Conservation (phyloP, 495 filamentous ascomycete species). For the Podospora conica region DNA sequence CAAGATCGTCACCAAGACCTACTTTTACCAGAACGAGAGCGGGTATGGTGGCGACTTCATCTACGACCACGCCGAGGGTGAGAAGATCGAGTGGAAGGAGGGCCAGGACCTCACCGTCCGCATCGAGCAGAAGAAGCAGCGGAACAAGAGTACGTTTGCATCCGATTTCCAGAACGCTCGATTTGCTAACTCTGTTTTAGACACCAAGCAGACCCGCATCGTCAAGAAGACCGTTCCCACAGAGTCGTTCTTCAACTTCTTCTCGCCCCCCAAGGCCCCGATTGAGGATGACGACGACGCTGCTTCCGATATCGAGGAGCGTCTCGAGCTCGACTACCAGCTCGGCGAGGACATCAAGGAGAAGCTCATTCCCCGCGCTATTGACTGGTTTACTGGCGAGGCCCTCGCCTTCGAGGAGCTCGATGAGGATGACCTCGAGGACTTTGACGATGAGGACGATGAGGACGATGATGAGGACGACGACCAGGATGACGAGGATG, state of each 20-base stretch:
- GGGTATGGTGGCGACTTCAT: slow-evolving; percentile 99
- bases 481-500: slow-evolving; percentile 78
- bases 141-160: slow-evolving; percentile 84
- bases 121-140: slow-evolving; percentile 97
- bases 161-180: neutral
- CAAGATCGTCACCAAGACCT: slow-evolving; percentile 95
- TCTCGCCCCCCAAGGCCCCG: slow-evolving; percentile 87
- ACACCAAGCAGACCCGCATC: slow-evolving; percentile 97
- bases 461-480: slow-evolving; percentile 79
- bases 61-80: slow-evolving; percentile 97
- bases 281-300: slow-evolving; percentile 70
- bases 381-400: slow-evolving; percentile 99
- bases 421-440: slow-evolving; percentile 81
- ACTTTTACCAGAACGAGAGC: slow-evolving; percentile 98
- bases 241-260: slow-evolving; percentile 99
- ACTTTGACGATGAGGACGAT: slow-evolving; percentile 89
- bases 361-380: slow-evolving; percentile 96
- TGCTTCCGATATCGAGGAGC: slow-evolving; percentile 89
- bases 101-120: slow-evolving; percentile 89
- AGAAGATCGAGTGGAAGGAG: slow-evolving; percentile 95
- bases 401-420: slow-evolving; percentile 95
- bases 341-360: slow-evolving; percentile 99
- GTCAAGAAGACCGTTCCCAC: slow-evolving; percentile 98
- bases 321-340: slow-evolving; percentile 96
- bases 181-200: slow-evolving; percentile 44